These are phyloP conservation scores for Jaltomata sinuosa DNA, from an alignment of 257 asterid species.

Conservation along the genomic window DNA sequence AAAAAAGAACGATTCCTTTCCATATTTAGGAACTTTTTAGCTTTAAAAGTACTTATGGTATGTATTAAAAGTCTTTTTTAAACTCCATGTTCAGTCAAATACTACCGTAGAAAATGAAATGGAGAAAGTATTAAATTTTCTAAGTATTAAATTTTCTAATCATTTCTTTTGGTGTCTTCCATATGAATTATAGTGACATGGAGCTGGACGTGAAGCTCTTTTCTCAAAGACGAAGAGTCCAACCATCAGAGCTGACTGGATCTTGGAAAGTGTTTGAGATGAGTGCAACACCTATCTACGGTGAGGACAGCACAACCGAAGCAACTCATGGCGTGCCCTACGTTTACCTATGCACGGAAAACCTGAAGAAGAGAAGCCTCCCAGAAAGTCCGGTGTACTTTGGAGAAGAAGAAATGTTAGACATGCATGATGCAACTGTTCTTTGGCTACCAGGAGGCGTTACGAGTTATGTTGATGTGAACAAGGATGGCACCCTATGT, in stretches of 20 bases:
- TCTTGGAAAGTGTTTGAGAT: conserved; percentile 97
- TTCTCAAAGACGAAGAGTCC: conserved; percentile 85
- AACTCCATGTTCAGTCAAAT: neutral
- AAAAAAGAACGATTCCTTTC: neutral
- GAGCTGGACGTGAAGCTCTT: conserved; percentile 73
- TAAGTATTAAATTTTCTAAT: neutral
- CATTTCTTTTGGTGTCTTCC: neutral
- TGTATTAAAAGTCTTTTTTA: neutral
- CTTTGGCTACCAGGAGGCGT: conserved; percentile 97
- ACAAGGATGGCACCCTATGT: conserved; percentile 78
- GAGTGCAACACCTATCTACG: conserved; percentile 79
- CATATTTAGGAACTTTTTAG: neutral
- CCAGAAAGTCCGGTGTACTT: conserved; percentile 62
- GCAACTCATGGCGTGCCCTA: conserved; percentile 34
- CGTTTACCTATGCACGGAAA: conserved; percentile 81
- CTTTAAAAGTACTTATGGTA: neutral
- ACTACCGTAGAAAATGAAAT: neutral
- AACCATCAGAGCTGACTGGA: conserved; percentile 79
- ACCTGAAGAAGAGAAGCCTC: conserved; percentile 70
- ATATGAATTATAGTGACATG: conserved; percentile 33
- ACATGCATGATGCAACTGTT: conserved; percentile 75
- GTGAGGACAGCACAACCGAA: conserved; percentile 35
- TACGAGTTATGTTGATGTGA: conserved; percentile 85
- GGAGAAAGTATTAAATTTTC: neutral
- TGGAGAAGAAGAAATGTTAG: conserved; percentile 84